Base-by-base conservation (phyloP, 1,284 basidiomycete species). In the Cerrena zonata region DNA sequence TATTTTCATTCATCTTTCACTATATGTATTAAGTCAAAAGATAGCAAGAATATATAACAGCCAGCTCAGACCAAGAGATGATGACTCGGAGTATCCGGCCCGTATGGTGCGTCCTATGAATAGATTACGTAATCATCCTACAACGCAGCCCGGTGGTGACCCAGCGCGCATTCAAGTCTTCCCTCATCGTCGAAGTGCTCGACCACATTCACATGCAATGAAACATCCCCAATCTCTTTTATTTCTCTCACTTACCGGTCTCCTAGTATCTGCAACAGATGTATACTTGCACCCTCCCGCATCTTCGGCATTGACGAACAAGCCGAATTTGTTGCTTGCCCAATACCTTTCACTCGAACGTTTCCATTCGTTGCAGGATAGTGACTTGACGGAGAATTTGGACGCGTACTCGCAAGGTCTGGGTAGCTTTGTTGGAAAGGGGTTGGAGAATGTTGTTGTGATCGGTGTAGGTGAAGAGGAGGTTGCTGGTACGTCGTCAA, bases 261-360 rank as follows among this genome's bases (percentile, higher is more conserved):
- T 23, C 46, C 30, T 45, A 19, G 49, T 47, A 26, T 47, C 61
- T 51, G 79, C 81, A 34, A 69, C 79, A 5, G 56, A 60, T 42
- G 59, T 86, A 5, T 86, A 81, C 60, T 65, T 86, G 10, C 72
- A 73, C 49, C 72, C 74, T 13, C 59, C 61, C 11, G 54, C 70
- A 37, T 66, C 61, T 5, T 55, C 71, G 34, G 67, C 64, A 2
- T 15, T 34, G 30, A 60, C 71, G 11, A 22, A 13, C 5, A 73
- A 80, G 50, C 81, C 82, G 47, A 81, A 76, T 58, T 72, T 76
- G 27, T 75, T 73, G 5, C 70, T 89, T 34, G 77, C 86, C 19
- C 78, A 77, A 51, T 85, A 89, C 61, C 75, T 89, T 15, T 80
- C 82, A 21, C 74, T 90, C 2, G 87, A 89, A 55, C 67, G 68